A percentile compares a stretch with the other conserved stretches of the same genome.
These are phyloP conservation scores for Leptodermis oblonga DNA, from an alignment of 257 asterid species.

Conservation along the genomic window DNA sequence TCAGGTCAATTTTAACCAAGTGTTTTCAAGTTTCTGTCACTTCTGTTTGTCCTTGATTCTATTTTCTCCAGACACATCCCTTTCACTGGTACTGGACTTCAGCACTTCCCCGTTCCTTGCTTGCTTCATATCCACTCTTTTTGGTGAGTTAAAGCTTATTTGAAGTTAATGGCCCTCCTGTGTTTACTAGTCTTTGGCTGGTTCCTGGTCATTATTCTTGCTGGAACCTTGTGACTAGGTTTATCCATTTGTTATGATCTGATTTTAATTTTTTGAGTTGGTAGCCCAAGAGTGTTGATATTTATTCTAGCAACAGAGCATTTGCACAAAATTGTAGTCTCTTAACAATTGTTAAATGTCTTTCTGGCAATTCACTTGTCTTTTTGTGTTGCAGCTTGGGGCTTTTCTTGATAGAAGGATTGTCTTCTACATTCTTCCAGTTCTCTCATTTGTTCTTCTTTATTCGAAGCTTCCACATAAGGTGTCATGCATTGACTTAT, in stretches of 20 bases:
- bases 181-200: neutral
- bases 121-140: conserved; percentile 85
- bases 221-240: neutral
- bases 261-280: neutral
- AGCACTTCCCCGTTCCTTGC: conserved; percentile 93
- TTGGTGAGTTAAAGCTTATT: conserved; percentile 51
- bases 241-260: neutral
- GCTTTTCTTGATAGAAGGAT: conserved; percentile 75
- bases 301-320: neutral
- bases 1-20: neutral
- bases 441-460: conserved; percentile 66
- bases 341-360: neutral
- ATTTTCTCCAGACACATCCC: conserved; percentile 63
- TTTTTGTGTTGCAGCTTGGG: conserved; percentile 68
- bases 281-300: neutral
- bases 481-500: conserved; percentile 38
- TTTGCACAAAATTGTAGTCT: neutral
- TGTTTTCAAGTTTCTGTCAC: neutral
- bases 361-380: conserved; percentile 20
- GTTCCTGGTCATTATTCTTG: neutral
- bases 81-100: conserved; percentile 97
- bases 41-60: conserved; percentile 31
- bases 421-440: conserved; percentile 55
- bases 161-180: neutral
- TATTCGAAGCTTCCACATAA: conserved; percentile 97